Evolutionary conservation across 495 filamentous ascomycete genomes (phyloP), one percentile per base, ranked within the genome.

Genomic region (Hyaloscypha hepaticicola): DNA sequence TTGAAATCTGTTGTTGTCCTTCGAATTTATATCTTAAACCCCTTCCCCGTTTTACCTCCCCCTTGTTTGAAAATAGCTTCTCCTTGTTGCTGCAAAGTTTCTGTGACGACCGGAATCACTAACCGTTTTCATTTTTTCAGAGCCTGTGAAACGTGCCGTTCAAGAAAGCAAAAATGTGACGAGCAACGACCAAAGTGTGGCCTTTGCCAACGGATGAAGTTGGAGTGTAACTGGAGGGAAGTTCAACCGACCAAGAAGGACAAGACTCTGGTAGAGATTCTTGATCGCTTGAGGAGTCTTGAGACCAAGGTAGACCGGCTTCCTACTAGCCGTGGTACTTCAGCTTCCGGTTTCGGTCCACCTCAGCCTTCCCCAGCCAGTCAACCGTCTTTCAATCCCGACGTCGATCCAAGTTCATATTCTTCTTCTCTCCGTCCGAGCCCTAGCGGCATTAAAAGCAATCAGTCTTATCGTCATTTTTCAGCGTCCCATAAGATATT

Each of bases 81-180:
- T 45, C 19, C 16, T 45, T 45, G 38, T 45, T 45, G 38, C 38
- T 16, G 11, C 38, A 14, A 45, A 45, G 38, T 45, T 45, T 45
- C 38, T 45, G 38, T 3, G 38, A 45, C 38, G 38, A 45, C 34
- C 58, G 73, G 87, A 87, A 70, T 3, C 38, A 45, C 38, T 45
- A 16, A 45, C 38, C 6, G 3, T 45, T n/a, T 45, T 19, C 38
- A 45, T 16, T 45, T 16, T 45, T 16, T 45, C 38, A 45, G 38
- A 90, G 92, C 69, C 26, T 96, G 92, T 76, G 90, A 93, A 77
- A 95, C 91, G 29, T 96, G 92, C 72, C 82, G 92, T 56, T 79
- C 83, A 53, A 84, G 92, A 38, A 96, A 96, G 81, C 93, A 95
- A 75, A 93, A 91, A 78, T 96, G 92, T 73, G 92, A 95, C 73